A percentile compares a stretch with the other conserved stretches of the same genome.
phyloP scores from a whole-genome alignment of 2,329 filamentous ascomycete species.

The Microcera coccophila region DNA sequence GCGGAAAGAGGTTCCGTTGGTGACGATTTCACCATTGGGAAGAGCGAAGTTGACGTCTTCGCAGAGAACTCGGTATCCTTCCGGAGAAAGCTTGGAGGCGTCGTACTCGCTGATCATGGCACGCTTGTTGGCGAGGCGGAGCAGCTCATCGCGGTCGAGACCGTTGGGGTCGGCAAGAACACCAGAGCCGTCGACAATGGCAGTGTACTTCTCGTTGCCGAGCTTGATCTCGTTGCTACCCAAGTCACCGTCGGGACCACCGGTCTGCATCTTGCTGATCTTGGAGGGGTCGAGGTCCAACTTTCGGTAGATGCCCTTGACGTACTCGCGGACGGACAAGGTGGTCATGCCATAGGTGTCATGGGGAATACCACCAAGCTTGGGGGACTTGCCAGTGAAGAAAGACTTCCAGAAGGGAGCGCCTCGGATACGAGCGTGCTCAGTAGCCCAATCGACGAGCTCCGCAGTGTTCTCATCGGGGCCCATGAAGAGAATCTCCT shows the following conservation, averaged over 20 bases:
- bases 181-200: slow-evolving; percentile 93
- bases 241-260: slow-evolving; percentile 92
- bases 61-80: slow-evolving; percentile 87
- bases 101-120: slow-evolving; percentile 91
- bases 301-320: slow-evolving; percentile 96
- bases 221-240: slow-evolving; percentile 97
- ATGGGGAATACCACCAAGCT: slow-evolving; percentile 93
- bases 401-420: slow-evolving; percentile 99
- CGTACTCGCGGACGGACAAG: slow-evolving; percentile 90
- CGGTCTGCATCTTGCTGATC: slow-evolving; percentile 93
- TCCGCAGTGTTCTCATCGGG: slow-evolving; percentile 98
- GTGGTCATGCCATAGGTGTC: slow-evolving; percentile 98
- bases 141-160: slow-evolving; percentile 76
- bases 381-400: slow-evolving; percentile 98
- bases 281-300: slow-evolving; percentile 79
- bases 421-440: slow-evolving; percentile 80
- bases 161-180: slow-evolving; percentile 92
- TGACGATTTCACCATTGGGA: slow-evolving; percentile 78
- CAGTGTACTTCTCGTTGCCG: slow-evolving; percentile 90
- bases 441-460: slow-evolving; percentile 96
- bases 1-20: slow-evolving; percentile 92
- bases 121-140: slow-evolving; percentile 78
- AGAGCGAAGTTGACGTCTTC: slow-evolving; percentile 88
- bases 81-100: slow-evolving; percentile 73
- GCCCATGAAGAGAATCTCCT: slow-evolving; percentile 98